phyloP scores from a whole-genome alignment of 1,139 yeast species.

The Dujonia santamariae region DNA sequence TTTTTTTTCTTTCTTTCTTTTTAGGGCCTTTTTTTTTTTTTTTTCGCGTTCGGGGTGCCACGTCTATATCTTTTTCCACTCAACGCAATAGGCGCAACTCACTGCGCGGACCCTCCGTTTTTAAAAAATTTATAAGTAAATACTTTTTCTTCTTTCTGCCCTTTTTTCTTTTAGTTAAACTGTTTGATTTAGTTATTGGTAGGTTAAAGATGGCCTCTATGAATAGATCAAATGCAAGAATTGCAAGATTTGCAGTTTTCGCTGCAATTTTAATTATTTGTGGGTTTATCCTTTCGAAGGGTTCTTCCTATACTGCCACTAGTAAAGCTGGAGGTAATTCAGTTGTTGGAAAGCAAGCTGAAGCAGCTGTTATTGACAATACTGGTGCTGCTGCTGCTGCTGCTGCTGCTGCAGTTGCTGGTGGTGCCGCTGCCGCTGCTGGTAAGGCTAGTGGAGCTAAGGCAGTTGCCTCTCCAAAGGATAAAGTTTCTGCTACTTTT shows the following conservation, averaged over 20 bases:
- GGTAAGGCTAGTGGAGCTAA: slow-evolving; percentile 13
- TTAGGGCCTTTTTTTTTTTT: slow-evolving; percentile 1
- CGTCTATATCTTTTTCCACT: too few species aligned
- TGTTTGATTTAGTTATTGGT: not conserved
- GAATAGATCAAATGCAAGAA: slow-evolving; percentile 58
- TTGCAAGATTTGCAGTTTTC: slow-evolving; percentile 58
- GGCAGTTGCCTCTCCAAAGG: slow-evolving; percentile 15
- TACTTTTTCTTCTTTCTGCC: not conserved
- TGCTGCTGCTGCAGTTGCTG: slow-evolving; percentile 12
- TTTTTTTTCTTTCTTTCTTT: slow-evolving; percentile 1
- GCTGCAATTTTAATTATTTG: slow-evolving; percentile 56
- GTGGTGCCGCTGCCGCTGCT: slow-evolving; percentile 13
- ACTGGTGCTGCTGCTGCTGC: slow-evolving; percentile 11
- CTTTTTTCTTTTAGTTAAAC: not conserved
- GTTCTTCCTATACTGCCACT: slow-evolving; percentile 44
- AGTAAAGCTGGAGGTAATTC: slow-evolving; percentile 8
- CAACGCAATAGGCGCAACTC: too few species aligned
- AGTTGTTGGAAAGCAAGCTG: slow-evolving; percentile 2
- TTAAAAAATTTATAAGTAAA: too few species aligned
- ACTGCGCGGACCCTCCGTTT: too few species aligned
- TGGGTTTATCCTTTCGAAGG: slow-evolving; percentile 60
- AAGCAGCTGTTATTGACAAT: slow-evolving; percentile 9
- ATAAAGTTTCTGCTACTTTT: slow-evolving; percentile 42
- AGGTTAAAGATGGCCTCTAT: slow-evolving; percentile 7
- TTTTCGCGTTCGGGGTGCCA: not conserved